Base-by-base conservation (phyloP, 371 early-diverging fungal genomes). In the Mortierella sp. region DNA sequence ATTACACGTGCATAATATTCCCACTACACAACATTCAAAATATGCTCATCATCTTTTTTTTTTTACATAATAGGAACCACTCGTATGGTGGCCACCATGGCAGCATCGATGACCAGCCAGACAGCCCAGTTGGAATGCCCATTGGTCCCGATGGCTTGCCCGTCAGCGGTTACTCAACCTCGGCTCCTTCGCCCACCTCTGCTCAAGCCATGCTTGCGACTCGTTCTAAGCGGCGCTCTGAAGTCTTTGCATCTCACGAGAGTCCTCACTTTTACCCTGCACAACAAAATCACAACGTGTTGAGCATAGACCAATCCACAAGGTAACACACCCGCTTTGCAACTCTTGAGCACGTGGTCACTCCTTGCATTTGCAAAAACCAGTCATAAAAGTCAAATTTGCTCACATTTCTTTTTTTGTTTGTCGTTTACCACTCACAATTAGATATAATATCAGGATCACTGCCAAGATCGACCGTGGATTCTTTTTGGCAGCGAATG, bases 401-500 rank as follows among this genome's bases (percentile, higher is more conserved):
- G 0, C 22, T 69, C 51, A 5, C 28, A 20, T 64, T 2, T 58
- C 14, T n/a, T 26, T 22, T 32, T 35, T 26, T 40, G 6, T 57
- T 61, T 51, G 4, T 40, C 52, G 3, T 14, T 51, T 16, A 12
- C 14, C 26, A 3, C 11, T 28, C 26, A 28, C 16, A 18, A 24
- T n/a, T 72, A 83, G 81, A 26, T 75, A 68, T 68, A 85, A 83
- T n/a, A 69, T 87, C 64, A 85, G 85, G 28, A 86, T 92, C 39
- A 84, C 88, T 37, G 88, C 91, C 55, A 92, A 91, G 68, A 88
- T 94, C 74, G 96, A 95, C 73, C 88, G 93, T 61, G 96, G 96
- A 9, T 96, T 94, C 85, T 94, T 94, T 73, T 80, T 93, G 68
- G 93, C 94, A 28, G 90, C 92, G 47, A 91, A 90, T 69, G 91